phyloP scores from a whole-genome alignment of 495 filamentous ascomycete species.

The Monascus purpureus region DNA sequence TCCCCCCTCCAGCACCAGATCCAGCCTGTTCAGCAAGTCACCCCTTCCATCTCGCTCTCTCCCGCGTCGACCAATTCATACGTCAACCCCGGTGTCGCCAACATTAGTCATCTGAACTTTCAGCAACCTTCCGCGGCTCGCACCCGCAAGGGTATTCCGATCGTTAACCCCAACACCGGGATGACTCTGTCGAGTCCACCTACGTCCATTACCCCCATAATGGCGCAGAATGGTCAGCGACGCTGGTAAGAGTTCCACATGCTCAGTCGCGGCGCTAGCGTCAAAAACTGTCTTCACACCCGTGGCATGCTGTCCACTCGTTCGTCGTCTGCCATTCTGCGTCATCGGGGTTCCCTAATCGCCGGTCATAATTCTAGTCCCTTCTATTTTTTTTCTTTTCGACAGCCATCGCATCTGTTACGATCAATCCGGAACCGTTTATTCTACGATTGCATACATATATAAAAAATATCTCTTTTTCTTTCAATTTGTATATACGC shows the following conservation, averaged over 20 bases:
- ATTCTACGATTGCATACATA: slow-evolving; percentile 7
- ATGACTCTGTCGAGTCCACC: slow-evolving; percentile 82
- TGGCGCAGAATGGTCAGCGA: slow-evolving; percentile 62
- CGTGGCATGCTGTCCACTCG: slow-evolving; percentile 21
- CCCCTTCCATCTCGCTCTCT: slow-evolving; percentile 68
- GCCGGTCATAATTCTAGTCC: slow-evolving; percentile 26
- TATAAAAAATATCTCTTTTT: slow-evolving; percentile 19
- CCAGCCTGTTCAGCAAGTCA: slow-evolving; percentile 59
- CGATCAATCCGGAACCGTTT: background rate
- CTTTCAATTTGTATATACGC: slow-evolving; percentile 27
- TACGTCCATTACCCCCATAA: slow-evolving; percentile 70
- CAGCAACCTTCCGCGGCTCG: slow-evolving; percentile 81
- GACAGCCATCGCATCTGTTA: slow-evolving; percentile 9
- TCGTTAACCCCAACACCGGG: slow-evolving; percentile 91
- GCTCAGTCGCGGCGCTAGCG: slow-evolving; percentile 16
- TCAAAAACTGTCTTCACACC: slow-evolving; percentile 14
- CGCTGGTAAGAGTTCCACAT: slow-evolving; percentile 39
- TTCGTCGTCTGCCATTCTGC: slow-evolving; percentile 22
- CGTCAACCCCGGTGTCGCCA: slow-evolving; percentile 41
- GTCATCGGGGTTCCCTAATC: slow-evolving; percentile 30
- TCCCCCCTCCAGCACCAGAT: slow-evolving; percentile 74
- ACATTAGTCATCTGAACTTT: slow-evolving; percentile 51
- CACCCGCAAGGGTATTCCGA: slow-evolving; percentile 91
- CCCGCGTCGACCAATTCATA: slow-evolving; percentile 53
- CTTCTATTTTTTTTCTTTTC: slow-evolving; percentile 17